Evolutionary conservation across 2,329 filamentous ascomycete species (phyloP), one percentile per base, ranked within the genome.

Genomic region (Fusarium pseudocircinatum): DNA sequence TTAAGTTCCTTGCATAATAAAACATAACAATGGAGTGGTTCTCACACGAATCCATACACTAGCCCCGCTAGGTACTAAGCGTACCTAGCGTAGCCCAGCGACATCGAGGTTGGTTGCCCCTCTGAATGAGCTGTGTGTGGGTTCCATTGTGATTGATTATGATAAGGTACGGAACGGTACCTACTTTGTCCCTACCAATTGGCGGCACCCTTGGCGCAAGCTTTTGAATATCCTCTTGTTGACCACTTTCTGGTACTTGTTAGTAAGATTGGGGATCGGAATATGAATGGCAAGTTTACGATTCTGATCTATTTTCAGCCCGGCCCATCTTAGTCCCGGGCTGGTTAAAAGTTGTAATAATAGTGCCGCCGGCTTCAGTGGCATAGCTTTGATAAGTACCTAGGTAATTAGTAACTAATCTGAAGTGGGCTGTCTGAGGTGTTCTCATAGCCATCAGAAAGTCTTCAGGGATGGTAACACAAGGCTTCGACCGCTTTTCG

Each of bases 401-500:
- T n/a, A n/a, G 32, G 32, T 34, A 34, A 12, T 5, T 34, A 32
- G 15, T 16, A n/a, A 15, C 22, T 37, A 24, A 32, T 34, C 37
- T 15, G n/a, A 56, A 7, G 22, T 60, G 28, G 47, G 30, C 22
- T 34, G 30, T 18, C 54, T 18, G n/a, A 43, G 12, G 28, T 60
- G 36, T 32, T 73, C 49, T 66, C 28, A 58, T 64, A 50, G 50
- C 52, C 52, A 37, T 34, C 26, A 34, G 32, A 9, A 26, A 39
- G 50, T 60, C 59, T 69, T 37, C 64, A 67, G 65, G 75, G 71
- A 72, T 66, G 67, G 72, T 67, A 73, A 67, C 72, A 74, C 72
- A 74, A 74, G 68, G 59, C 67, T 74, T 75, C 69, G 76, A 71
- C 67, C 68, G 74, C 71, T 69, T 72, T 68, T 72, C 67, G 68